phyloP scores from a whole-genome alignment of 1,284 basidiomycete genomes.

The Pseudomicrostroma phylloplanum region DNA sequence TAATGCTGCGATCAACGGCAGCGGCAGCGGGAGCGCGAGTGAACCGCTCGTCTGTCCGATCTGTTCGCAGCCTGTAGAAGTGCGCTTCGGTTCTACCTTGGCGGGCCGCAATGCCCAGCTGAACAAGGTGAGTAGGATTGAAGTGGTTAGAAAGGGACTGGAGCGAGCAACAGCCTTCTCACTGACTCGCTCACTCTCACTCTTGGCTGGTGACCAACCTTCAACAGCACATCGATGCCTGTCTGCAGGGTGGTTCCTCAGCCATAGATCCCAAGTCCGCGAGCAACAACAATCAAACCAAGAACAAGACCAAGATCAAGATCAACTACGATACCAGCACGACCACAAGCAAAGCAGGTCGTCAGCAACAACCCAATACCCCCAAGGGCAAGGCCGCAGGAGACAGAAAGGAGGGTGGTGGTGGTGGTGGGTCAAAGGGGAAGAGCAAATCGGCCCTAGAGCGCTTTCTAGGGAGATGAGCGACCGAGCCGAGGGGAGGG shows the following conservation, averaged over 20 bases:
- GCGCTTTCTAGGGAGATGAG: not conserved
- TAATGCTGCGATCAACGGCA: too few relatives aligned
- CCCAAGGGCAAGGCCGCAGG: not conserved
- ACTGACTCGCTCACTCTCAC: not conserved
- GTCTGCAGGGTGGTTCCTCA: not conserved
- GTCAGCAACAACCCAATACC: too few relatives aligned
- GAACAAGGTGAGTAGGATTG: not conserved
- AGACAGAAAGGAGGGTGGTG: not conserved
- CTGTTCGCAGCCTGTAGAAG: not conserved
- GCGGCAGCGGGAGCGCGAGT: not conserved
- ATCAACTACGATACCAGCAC: not conserved
- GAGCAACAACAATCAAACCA: not conserved
- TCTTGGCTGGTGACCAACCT: not conserved
- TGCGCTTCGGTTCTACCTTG: conserved; percentile 5
- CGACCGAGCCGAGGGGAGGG: not conserved
- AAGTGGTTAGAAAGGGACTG: not conserved
- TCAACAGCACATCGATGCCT: not conserved
- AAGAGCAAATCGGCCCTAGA: not conserved
- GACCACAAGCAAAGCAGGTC: too few relatives aligned
- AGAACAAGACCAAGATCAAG: not conserved
- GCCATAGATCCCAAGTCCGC: not conserved
- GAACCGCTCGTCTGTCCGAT: not conserved
- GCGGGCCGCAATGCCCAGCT: not conserved
- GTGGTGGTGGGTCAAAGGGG: not conserved
- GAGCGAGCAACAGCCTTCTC: not conserved